Conservation (phyloP, 164 flowering plant genomes). For the Kalanchoe fedtschenkoi region DNA sequence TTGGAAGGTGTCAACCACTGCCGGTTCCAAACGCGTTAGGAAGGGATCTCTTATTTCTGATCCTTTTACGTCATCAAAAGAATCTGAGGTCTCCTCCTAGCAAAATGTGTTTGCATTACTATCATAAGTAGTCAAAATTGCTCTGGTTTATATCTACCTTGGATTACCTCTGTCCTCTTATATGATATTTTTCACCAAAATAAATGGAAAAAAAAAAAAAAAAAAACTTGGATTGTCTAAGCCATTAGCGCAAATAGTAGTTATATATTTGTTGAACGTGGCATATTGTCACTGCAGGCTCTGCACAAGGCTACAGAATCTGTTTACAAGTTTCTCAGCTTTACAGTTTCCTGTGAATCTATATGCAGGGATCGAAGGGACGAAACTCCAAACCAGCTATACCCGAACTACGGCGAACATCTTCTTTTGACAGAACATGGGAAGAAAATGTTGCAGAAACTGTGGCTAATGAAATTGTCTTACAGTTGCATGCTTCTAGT, state of each 20-base stretch:
- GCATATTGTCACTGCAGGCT: neutral
- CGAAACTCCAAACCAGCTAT: conserved; percentile 45
- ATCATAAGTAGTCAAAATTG: neutral
- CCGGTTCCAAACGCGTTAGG: conserved; percentile 67
- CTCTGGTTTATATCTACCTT: neutral
- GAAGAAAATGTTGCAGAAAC: conserved; percentile 94
- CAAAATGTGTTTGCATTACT: conserved; percentile 22
- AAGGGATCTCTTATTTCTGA: conserved; percentile 55
- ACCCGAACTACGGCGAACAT: conserved; percentile 77
- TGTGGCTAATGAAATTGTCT: conserved; percentile 77
- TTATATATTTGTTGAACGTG: neutral
- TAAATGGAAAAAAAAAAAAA: neutral
- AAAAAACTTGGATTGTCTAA: neutral
- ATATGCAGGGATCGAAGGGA: conserved; percentile 56
- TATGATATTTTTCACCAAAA: neutral
- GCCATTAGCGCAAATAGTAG: neutral
- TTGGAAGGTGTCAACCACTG: conserved; percentile 96
- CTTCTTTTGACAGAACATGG: conserved; percentile 93
- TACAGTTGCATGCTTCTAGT: conserved; percentile 43
- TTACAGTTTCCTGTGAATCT: neutral
- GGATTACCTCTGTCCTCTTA: neutral
- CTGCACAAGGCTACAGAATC: neutral
- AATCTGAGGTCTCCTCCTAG: conserved; percentile 41
- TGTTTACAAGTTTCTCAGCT: neutral
- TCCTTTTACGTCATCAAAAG: conserved; percentile 46